These are phyloP conservation scores for Aspergillus pseudoviridinutans DNA, from an alignment of 2,329 filamentous ascomycete species.

Conservation along the genomic window DNA sequence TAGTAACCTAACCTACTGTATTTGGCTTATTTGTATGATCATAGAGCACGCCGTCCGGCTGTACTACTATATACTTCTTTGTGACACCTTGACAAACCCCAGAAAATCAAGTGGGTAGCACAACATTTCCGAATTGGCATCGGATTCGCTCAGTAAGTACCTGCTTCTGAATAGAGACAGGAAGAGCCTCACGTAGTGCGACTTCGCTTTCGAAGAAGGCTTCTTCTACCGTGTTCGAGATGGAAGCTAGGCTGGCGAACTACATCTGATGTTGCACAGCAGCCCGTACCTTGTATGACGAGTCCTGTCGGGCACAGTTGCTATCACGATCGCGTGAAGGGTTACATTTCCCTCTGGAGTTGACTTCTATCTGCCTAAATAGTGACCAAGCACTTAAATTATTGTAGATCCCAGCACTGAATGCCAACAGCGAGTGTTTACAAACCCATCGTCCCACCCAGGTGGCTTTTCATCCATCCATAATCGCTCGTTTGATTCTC, in stretches of 20 bases:
- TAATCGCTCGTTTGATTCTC: neutral
- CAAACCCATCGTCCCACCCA: neutral
- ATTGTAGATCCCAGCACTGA: neutral
- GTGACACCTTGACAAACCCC: neutral
- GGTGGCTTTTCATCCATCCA: neutral
- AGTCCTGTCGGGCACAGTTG: neutral
- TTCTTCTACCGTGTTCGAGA: neutral
- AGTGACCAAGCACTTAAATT: neutral
- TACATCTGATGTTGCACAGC: neutral
- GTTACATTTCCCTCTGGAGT: neutral
- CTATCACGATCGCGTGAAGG: neutral
- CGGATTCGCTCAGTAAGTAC: neutral
- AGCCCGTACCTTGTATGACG: neutral
- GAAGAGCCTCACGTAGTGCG: neutral
- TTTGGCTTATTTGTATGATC: neutral
- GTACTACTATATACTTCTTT: neutral
- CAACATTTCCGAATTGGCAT: neutral
- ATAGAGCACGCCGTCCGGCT: neutral
- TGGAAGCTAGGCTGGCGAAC: neutral
- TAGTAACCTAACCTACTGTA: neutral
- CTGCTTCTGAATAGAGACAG: neutral
- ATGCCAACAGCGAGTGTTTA: neutral
- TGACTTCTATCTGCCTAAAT: neutral
- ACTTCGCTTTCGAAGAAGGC: neutral
- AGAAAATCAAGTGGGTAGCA: neutral